phyloP scores from a whole-genome alignment of 1,284 basidiomycete genomes.

The Tilletia setariae region DNA sequence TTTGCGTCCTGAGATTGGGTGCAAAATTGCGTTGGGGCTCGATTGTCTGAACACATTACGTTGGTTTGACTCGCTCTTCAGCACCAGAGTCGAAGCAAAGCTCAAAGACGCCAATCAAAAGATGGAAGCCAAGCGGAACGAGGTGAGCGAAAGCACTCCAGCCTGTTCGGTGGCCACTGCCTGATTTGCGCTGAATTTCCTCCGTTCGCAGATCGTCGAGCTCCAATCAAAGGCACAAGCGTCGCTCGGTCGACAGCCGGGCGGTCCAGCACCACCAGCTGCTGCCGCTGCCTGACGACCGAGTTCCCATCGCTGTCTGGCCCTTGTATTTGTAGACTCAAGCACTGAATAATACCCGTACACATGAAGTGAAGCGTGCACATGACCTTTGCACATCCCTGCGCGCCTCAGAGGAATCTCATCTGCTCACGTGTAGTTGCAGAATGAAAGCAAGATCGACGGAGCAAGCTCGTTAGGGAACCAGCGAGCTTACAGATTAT shows the following conservation, averaged over 20 bases:
- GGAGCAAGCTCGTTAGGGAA: too few relatives aligned
- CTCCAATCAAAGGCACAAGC: conserved; percentile 35
- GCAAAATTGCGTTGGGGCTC: too few relatives aligned
- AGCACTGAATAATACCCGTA: too few relatives aligned
- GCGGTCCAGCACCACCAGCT: neutral
- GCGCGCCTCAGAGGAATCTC: too few relatives aligned
- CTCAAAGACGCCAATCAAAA: conserved; percentile 35
- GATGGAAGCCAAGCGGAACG: conserved; percentile 38
- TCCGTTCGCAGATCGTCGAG: conserved; percentile 29
- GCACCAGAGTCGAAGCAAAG: conserved; percentile 35
- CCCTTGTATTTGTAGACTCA: too few relatives aligned
- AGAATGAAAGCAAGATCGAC: too few relatives aligned
- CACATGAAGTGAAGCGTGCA: too few relatives aligned
- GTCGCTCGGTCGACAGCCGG: neutral
- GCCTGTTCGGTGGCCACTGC: neutral
- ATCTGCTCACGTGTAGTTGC: too few relatives aligned
- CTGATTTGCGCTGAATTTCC: neutral
- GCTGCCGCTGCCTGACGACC: neutral
- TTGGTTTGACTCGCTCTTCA: neutral
- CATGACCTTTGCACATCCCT: too few relatives aligned
- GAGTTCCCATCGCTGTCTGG: too few relatives aligned
- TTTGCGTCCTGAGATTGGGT: too few relatives aligned
- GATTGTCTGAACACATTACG: neutral
- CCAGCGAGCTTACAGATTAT: too few relatives aligned
- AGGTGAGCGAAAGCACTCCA: conserved; percentile 25